Percentiles rank a stretch among this genome's conserved stretches.
Conservation (phyloP, 2,329 filamentous ascomycete genomes). For the Lachnellula occidentalis region DNA sequence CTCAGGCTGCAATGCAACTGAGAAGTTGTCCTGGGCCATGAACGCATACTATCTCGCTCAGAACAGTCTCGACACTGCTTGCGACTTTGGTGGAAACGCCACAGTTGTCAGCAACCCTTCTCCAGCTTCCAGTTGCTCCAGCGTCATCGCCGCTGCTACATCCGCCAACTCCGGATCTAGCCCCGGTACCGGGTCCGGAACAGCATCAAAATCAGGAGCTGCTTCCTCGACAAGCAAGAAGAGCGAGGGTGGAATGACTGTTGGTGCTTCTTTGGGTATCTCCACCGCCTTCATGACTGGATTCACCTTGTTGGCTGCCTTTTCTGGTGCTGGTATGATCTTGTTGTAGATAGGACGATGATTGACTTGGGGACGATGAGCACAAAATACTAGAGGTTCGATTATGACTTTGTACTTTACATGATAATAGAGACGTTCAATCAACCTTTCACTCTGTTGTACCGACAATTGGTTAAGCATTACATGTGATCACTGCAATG, state of each 20-base stretch:
- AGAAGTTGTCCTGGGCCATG: constrained; percentile 68
- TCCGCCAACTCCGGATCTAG: constrained; percentile 3
- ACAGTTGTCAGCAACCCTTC: constrained; percentile 41
- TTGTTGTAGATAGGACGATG: constrained; percentile 3
- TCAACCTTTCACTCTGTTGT: neutral
- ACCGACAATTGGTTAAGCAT: too few species aligned
- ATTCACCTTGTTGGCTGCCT: constrained; percentile 16
- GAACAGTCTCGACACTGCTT: constrained; percentile 45
- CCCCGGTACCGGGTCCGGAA: neutral
- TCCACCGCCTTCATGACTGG: constrained; percentile 15
- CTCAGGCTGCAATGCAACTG: constrained; percentile 64
- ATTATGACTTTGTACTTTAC: neutral
- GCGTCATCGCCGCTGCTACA: constrained; percentile 17
- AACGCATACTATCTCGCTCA: constrained; percentile 50
- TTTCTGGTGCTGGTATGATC: constrained; percentile 22
- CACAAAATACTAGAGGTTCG: neutral
- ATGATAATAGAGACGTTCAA: neutral
- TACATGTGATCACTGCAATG: too few species aligned
- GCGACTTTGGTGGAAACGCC: constrained; percentile 65
- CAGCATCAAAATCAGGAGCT: neutral
- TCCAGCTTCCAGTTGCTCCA: constrained; percentile 18
- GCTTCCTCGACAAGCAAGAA: constrained; percentile 21
- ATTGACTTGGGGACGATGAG: neutral
- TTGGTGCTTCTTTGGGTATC: constrained; percentile 15
- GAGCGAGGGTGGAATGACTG: constrained; percentile 17